Percentiles rank a stretch among this genome's conserved stretches.
phyloP scores from a whole-genome alignment of 23 red algal species.

The Gracilaria vermiculophylla region DNA sequence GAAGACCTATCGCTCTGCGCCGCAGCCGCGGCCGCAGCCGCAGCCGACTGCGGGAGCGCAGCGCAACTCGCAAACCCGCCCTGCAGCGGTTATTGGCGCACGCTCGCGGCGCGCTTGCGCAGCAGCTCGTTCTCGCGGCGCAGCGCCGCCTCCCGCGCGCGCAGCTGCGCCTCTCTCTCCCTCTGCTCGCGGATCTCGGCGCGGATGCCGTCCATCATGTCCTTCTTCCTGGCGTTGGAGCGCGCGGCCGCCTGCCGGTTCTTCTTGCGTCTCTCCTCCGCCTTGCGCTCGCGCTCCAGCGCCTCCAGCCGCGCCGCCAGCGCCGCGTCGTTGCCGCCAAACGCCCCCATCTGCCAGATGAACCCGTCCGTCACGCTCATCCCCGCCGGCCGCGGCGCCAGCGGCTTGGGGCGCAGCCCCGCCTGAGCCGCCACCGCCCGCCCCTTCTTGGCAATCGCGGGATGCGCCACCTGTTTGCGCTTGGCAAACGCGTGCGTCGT shows the following conservation, averaged over 20 bases:
- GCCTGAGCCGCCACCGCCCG: neutral
- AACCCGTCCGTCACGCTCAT: constrained; percentile 48
- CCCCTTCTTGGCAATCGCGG: neutral
- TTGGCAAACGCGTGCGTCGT: too few relatives aligned
- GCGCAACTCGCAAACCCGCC: neutral
- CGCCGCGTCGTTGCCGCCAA: constrained; percentile 11
- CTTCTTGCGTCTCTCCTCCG: constrained; percentile 53
- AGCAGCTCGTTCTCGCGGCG: constrained; percentile 19
- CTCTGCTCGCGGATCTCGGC: constrained; percentile 20
- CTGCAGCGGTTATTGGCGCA: neutral
- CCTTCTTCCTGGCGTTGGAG: constrained; percentile 54
- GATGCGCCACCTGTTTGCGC: neutral
- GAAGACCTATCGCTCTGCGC: too few relatives aligned
- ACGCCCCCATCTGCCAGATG: constrained; percentile 16
- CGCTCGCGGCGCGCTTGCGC: neutral
- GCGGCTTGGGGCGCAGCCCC: neutral
- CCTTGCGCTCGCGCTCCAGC: constrained; percentile 37
- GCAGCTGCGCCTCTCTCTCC: neutral
- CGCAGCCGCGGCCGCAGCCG: too few relatives aligned
- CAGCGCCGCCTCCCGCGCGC: neutral
- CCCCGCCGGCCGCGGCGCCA: constrained; percentile 55
- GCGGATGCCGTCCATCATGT: constrained; percentile 41
- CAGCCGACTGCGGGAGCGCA: too few relatives aligned
- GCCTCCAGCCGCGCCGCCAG: constrained; percentile 39
- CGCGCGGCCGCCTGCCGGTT: constrained; percentile 51